Evolutionary conservation across 2,329 filamentous ascomycete genomes (phyloP), one percentile per base, ranked within the genome.

Genomic region (Fusarium temperatum): DNA sequence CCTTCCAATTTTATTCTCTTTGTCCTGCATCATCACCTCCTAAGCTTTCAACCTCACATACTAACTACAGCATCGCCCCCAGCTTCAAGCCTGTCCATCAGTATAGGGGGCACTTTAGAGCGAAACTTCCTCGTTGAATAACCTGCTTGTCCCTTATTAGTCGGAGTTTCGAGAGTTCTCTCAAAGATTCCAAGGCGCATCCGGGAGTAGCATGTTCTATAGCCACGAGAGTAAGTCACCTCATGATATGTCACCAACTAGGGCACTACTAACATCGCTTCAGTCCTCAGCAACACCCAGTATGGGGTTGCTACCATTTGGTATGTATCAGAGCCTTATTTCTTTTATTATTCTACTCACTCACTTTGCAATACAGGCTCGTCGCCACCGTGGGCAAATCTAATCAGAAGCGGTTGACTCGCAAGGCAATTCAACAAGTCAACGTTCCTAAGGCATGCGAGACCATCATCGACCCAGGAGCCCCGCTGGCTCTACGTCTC

Each of bases 281-380:
- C 64, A 92, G 90, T 99, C 68, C 89, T 99, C 63, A 96, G 92
- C 8, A 96, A 89, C 71, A 91, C 91, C 79, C 92, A 96, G 81
- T 93, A 98, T 89, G 96, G 96, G 63, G 93, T 99, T 65, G 93
- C 96, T 20, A 99, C 96, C 5, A 92, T 99, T 68, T 99, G 96
- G 96, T 97, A 87, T 78, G 89, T 79, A 30, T 30, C 22, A 22
- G 11, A 13, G 10, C 4, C n/a, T 13, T 26, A 3, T 14, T 15
- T 15, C 5, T 12, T 13, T 3, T 20, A 20, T 6, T 24, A 12
- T 13, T 8, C 8, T 6, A 13, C 3, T 45, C 6, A 70, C 62
- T 69, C 18, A 68, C 41, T 32, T 42, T 17, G 15, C 44, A 22
- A 38, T 45, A 72, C 20, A 98, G 96, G 96, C 90, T 98, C 47